Evolutionary conservation across 176 grass and related monocot genomes (phyloP).

Genomic region (Carex kokanica): DNA sequence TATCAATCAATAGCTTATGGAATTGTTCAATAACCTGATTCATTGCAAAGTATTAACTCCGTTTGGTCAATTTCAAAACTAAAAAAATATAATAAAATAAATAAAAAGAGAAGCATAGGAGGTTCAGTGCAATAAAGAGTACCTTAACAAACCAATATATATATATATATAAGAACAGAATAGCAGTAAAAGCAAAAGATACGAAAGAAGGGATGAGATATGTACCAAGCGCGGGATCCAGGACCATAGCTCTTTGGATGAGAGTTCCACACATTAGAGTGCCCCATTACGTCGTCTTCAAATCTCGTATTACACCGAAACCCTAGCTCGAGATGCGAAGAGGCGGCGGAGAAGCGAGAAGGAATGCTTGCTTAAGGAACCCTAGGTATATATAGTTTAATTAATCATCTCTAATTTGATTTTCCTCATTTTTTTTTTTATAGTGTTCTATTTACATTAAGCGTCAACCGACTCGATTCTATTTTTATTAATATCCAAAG

Average conservation of each 20-base stretch:
- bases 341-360: background rate
- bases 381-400: background rate
- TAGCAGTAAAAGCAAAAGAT: background rate
- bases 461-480: background rate
- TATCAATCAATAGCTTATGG: background rate
- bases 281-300: constrained; percentile 39
- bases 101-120: background rate
- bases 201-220: background rate
- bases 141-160: background rate
- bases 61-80: background rate
- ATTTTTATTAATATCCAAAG: no score
- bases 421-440: background rate
- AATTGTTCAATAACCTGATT: background rate
- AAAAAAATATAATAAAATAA: no score
- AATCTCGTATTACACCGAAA: background rate
- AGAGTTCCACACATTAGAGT: constrained; percentile 83
- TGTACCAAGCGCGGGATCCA: constrained; percentile 66
- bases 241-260: constrained; percentile 79
- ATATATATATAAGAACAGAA: background rate
- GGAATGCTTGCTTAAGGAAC: background rate
- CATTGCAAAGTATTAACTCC: background rate
- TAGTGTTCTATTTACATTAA: background rate
- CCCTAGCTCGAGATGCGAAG: constrained; percentile 1
- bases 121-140: background rate
- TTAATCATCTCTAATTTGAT: background rate